Evolutionary conservation across 805 yeast species (phyloP).

Genomic region (Saturnispora zaruensis): DNA sequence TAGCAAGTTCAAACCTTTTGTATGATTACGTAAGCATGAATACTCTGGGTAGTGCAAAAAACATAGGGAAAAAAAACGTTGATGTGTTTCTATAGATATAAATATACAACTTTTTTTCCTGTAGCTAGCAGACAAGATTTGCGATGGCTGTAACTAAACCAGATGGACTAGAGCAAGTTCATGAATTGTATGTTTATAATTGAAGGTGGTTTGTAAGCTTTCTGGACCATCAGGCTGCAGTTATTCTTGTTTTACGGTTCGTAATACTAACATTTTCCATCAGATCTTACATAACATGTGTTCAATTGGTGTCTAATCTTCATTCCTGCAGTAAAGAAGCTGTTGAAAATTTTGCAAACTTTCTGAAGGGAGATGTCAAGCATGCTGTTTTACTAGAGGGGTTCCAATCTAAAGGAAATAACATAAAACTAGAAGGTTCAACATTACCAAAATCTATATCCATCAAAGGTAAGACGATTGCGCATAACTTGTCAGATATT

Average conservation of each 20-base stretch:
- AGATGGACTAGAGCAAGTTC: not conserved
- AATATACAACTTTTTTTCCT: not conserved
- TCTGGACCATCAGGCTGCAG: not conserved
- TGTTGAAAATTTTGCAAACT: not conserved
- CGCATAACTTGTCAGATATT: not conserved
- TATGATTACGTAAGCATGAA: not conserved
- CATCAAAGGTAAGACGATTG: not conserved
- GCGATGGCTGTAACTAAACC: not conserved
- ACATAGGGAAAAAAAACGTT: not conserved
- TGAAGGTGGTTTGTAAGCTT: not conserved
- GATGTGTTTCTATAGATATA: not conserved
- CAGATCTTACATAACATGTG: not conserved
- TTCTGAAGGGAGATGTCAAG: not conserved
- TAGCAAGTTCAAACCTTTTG: not conserved
- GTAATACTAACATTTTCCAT: slow-evolving; percentile 1
- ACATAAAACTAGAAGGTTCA: not conserved
- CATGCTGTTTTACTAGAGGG: not conserved
- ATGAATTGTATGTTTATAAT: not conserved
- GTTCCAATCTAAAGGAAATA: not conserved
- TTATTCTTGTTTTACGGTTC: not conserved
- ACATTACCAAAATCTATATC: slow-evolving; percentile 1
- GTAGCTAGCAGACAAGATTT: not conserved
- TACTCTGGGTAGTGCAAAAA: not conserved
- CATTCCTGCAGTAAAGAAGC: not conserved
- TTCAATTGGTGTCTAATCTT: slow-evolving; percentile 2